A percentile compares a stretch with the other conserved stretches of the same genome.
Evolutionary conservation across 2,329 filamentous ascomycete species (phyloP).

Genomic region (Apiospora pterosperma): DNA sequence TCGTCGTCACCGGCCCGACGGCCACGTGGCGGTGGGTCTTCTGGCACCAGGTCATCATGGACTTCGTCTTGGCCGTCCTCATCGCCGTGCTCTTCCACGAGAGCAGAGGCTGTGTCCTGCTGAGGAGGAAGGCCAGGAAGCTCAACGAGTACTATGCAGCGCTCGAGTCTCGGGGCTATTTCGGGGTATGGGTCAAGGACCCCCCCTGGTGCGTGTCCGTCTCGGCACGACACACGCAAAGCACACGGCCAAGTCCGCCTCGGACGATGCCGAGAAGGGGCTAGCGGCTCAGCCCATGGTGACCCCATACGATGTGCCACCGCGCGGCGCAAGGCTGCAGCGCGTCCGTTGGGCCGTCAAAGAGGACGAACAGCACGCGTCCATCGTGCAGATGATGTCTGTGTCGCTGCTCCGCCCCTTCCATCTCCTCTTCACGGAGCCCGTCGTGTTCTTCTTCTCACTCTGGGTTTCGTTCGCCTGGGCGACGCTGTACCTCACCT

Average conservation of each 20-base stretch:
- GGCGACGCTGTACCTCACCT: slow-evolving; percentile 84
- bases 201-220: slow-evolving; percentile 1
- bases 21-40: slow-evolving; percentile 79
- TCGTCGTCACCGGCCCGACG: slow-evolving; percentile 14
- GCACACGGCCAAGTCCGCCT: background rate
- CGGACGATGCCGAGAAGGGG: slow-evolving; percentile 13
- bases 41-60: slow-evolving; percentile 75
- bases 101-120: slow-evolving; percentile 75
- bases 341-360: slow-evolving; percentile 78
- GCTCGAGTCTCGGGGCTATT: slow-evolving; percentile 62
- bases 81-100: slow-evolving; percentile 74
- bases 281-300: background rate
- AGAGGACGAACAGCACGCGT: slow-evolving; percentile 73
- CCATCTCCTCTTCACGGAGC: slow-evolving; percentile 70
- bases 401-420: slow-evolving; percentile 78
- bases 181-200: slow-evolving; percentile 39
- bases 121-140: slow-evolving; percentile 69
- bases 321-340: slow-evolving; percentile 23
- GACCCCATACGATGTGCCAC: background rate
- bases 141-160: slow-evolving; percentile 78
- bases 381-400: slow-evolving; percentile 64
- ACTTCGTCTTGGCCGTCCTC: slow-evolving; percentile 58
- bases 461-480: slow-evolving; percentile 88
- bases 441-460: slow-evolving; percentile 81
- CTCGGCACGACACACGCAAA: background rate